phyloP scores from a whole-genome alignment of 2,329 filamentous ascomycete genomes.

The Grosmannia huntii region DNA sequence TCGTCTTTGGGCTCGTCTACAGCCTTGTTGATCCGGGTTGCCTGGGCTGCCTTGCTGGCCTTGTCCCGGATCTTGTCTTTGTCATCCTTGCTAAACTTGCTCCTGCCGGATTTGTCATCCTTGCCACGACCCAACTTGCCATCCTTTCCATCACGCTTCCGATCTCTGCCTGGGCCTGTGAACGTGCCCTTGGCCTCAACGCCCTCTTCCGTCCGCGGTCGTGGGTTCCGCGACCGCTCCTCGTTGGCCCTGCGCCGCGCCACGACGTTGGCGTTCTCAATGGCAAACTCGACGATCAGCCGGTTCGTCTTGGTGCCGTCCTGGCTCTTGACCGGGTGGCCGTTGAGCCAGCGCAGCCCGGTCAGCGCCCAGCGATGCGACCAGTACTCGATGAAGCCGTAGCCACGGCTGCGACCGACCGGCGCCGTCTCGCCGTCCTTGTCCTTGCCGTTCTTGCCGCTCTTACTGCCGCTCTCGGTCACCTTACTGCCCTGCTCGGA shows the following conservation, averaged over 20 bases:
- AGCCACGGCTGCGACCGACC: constrained; percentile 61
- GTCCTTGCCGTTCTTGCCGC: constrained; percentile 31
- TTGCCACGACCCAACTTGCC: too few relatives aligned
- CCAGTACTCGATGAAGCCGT: constrained; percentile 94
- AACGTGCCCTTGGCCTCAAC: constrained; percentile 12
- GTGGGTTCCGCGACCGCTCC: constrained; percentile 20
- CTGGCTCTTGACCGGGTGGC: constrained; percentile 45
- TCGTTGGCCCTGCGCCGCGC: constrained; percentile 58
- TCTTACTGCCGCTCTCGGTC: constrained; percentile 50
- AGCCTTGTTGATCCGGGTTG: constrained; percentile 4
- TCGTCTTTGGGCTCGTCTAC: not conserved
- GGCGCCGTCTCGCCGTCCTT: constrained; percentile 45
- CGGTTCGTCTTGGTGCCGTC: constrained; percentile 67
- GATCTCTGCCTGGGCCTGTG: not conserved
- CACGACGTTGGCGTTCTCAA: constrained; percentile 97
- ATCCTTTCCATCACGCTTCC: too few relatives aligned
- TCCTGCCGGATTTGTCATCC: constrained; percentile 4
- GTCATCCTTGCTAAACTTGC: constrained; percentile 16
- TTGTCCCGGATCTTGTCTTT: constrained; percentile 13
- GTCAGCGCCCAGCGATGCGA: constrained; percentile 90
- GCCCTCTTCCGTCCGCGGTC: constrained; percentile 6
- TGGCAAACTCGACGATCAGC: constrained; percentile 90
- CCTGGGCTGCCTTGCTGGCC: constrained; percentile 2
- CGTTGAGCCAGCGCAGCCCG: constrained; percentile 89
- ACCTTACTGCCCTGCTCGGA: constrained; percentile 76